phyloP scores from a whole-genome alignment of 1,284 basidiomycete genomes.

The Puccinia polysora region DNA sequence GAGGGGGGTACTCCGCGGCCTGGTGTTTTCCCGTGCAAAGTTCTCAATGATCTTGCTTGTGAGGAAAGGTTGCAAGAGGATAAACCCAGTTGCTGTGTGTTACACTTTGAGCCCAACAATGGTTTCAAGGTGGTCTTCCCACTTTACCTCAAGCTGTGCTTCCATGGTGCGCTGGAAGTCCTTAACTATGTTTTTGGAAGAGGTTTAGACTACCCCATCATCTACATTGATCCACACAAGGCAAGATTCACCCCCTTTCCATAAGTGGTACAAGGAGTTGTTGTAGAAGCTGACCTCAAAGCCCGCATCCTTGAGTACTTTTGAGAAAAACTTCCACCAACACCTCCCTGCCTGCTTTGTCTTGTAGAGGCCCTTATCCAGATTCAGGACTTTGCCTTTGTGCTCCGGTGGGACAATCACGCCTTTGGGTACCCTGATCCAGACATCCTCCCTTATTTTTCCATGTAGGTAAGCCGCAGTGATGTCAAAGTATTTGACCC shows the following conservation, averaged over 20 bases:
- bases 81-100: not conserved
- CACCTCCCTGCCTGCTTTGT: constrained; percentile 7
- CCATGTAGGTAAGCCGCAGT: not conserved
- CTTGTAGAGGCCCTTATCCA: not conserved
- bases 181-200: not conserved
- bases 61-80: not conserved
- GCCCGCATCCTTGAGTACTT: not conserved
- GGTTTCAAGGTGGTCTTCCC: not conserved
- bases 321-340: constrained; percentile 5
- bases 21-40: not conserved
- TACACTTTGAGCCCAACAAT: constrained; percentile 16
- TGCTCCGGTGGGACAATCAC: not conserved
- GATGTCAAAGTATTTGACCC: not conserved
- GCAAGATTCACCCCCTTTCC: too few relatives aligned
- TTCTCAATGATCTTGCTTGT: not conserved
- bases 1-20: not conserved
- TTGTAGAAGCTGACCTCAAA: not conserved
- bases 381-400: not conserved
- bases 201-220: not conserved
- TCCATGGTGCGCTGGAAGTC: not conserved
- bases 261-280: not conserved
- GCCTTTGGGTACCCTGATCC: not conserved
- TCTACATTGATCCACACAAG: constrained; percentile 12
- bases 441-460: not conserved
- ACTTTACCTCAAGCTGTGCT: not conserved